Evolutionary conservation across 2,329 filamentous ascomycete genomes (phyloP).

Genomic region (Aspergillus fumigatiaffinis): DNA sequence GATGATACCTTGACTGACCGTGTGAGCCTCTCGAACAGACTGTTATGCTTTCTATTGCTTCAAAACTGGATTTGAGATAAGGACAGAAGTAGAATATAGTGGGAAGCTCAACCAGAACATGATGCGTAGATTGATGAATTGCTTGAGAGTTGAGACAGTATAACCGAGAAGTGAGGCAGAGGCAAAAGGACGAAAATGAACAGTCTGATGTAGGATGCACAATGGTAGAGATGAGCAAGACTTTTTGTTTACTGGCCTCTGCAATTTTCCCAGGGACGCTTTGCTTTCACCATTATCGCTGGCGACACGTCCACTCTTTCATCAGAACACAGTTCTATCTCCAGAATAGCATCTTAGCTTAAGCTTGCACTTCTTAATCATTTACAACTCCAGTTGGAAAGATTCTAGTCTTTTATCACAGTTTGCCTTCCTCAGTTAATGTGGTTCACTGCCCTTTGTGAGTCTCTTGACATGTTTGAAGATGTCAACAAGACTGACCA

Average conservation of each 20-base stretch:
- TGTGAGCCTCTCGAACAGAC: neutral
- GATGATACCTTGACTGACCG: neutral
- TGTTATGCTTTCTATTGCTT: neutral
- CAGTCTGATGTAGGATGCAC: neutral
- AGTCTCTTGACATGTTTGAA: neutral
- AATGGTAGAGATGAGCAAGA: neutral
- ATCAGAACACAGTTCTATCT: neutral
- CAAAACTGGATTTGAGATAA: neutral
- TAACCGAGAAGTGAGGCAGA: neutral
- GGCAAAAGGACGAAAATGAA: neutral
- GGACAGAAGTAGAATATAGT: neutral
- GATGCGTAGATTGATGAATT: neutral
- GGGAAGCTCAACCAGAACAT: neutral
- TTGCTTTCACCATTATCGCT: neutral
- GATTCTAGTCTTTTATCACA: neutral
- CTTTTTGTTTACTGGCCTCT: neutral
- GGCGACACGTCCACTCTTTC: neutral
- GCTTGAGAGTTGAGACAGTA: neutral
- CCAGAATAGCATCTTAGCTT: neutral
- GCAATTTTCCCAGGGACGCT: neutral
- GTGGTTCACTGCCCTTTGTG: neutral
- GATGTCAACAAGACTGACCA: neutral
- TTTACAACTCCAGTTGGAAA: neutral
- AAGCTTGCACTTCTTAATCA: neutral
- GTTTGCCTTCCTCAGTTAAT: neutral